A percentile compares a stretch with the other conserved stretches of the same genome.
Conservation (phyloP, 192 early-diverging fungal genomes). For the Backusella westeae region DNA sequence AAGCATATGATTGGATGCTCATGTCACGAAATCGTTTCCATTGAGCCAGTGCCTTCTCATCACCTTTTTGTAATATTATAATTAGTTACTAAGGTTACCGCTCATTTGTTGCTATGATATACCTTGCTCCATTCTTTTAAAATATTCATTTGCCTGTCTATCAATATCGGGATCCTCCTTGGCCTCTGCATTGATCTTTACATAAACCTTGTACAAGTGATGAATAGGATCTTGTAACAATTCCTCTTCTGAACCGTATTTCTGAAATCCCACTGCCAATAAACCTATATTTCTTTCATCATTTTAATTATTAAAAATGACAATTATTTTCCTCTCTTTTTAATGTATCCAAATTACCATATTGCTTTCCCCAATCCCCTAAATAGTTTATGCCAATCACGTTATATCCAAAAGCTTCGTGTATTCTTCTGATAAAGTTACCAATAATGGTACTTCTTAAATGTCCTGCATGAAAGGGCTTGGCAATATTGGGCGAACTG, state of each 20-base stretch:
- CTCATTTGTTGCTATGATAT: neutral
- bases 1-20: slow-evolving; percentile 79
- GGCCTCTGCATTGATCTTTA: slow-evolving; percentile 75
- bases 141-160: slow-evolving; percentile 80
- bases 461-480: slow-evolving; percentile 97
- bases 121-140: slow-evolving; percentile 83
- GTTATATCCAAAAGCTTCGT: slow-evolving; percentile 79
- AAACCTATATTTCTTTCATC: slow-evolving; percentile 50
- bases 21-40: slow-evolving; percentile 88
- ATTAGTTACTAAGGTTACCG: too few relatives aligned
- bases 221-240: slow-evolving; percentile 80
- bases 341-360: slow-evolving; percentile 52
- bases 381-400: slow-evolving; percentile 91
- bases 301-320: neutral
- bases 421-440: slow-evolving; percentile 76
- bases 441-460: slow-evolving; percentile 96
- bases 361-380: slow-evolving; percentile 99
- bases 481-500: slow-evolving; percentile 95
- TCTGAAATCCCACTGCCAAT: slow-evolving; percentile 84
- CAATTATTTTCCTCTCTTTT: neutral
- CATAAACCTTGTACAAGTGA: slow-evolving; percentile 90
- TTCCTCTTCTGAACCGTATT: slow-evolving; percentile 68
- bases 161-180: slow-evolving; percentile 60
- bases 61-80: slow-evolving; percentile 26
- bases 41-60: slow-evolving; percentile 61